Percentiles rank a stretch among this genome's conserved stretches.
These are phyloP conservation scores for Tulasnella calospora DNA, from an alignment of 768 basidiomycete genomes.

Conservation along the genomic window DNA sequence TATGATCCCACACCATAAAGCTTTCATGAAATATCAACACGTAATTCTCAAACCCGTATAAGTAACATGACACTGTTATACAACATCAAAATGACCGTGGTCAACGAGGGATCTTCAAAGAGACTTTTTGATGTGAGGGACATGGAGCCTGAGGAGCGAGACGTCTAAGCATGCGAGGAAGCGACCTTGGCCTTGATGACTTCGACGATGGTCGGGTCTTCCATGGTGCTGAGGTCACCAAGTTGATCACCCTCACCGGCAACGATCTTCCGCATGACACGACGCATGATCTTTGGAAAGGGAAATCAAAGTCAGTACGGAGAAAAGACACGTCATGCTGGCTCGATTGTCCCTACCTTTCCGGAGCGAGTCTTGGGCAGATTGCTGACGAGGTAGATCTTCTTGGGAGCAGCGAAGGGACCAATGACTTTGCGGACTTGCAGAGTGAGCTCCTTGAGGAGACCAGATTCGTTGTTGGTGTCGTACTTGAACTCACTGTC, in stretches of 20 bases:
- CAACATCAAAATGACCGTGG: slow-evolving; percentile 2
- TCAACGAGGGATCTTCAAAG: not conserved
- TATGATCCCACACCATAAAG: not conserved
- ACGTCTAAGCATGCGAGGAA: not conserved
- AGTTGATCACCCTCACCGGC: slow-evolving; percentile 92
- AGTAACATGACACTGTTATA: not conserved
- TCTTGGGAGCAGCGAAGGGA: slow-evolving; percentile 96
- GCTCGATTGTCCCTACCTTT: slow-evolving; percentile 53
- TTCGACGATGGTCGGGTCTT: slow-evolving; percentile 83
- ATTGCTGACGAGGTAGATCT: slow-evolving; percentile 74
- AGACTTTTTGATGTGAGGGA: not conserved
- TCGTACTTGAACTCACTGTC: slow-evolving; percentile 75
- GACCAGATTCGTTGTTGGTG: slow-evolving; percentile 57
- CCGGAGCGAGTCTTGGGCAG: slow-evolving; percentile 93
- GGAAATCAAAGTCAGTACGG: slow-evolving; percentile 6
- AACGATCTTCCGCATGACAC: slow-evolving; percentile 94
- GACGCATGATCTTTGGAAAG: slow-evolving; percentile 71
- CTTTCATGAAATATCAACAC: not conserved
- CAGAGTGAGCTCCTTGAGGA: slow-evolving; percentile 82
- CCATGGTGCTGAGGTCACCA: slow-evolving; percentile 89
- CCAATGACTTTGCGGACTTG: slow-evolving; percentile 98
- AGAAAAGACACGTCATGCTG: not conserved
- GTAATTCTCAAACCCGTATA: slow-evolving; percentile 3
- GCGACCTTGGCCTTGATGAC: slow-evolving; percentile 71
- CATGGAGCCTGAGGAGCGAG: not conserved